These are phyloP conservation scores for Pythium aquatile DNA, from an alignment of 352 stramenopile genomes.

Conservation along the genomic window DNA sequence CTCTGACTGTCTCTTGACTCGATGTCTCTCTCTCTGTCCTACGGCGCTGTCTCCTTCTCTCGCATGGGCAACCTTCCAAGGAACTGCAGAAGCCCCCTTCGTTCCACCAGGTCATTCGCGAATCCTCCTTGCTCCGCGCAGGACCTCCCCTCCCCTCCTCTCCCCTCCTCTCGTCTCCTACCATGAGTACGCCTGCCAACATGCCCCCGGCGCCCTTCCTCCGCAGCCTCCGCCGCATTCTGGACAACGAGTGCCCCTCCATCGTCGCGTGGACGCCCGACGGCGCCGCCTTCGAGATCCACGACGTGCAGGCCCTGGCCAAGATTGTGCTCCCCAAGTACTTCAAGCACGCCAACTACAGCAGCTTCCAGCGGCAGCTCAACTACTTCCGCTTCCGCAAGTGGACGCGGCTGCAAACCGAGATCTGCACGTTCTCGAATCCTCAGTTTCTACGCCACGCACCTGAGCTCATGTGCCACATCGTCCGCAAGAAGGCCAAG, in stretches of 20 bases:
- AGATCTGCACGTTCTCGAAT: constrained; percentile 37
- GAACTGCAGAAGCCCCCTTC: neutral
- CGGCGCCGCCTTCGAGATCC: constrained; percentile 35
- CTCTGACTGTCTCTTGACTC: neutral
- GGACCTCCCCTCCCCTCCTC: neutral
- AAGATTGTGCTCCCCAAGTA: constrained; percentile 78
- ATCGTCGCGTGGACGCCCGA: constrained; percentile 40
- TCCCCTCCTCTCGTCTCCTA: too few relatives aligned
- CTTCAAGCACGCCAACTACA: constrained; percentile 84
- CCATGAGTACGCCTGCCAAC: too few relatives aligned
- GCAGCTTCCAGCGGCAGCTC: constrained; percentile 86
- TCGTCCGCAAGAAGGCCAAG: constrained; percentile 57
- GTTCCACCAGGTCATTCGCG: constrained; percentile 4
- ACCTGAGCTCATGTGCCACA: constrained; percentile 52
- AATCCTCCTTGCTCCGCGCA: constrained; percentile 8
- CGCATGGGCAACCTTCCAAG: neutral
- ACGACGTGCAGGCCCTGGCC: constrained; percentile 42
- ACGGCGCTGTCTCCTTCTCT: too few relatives aligned
- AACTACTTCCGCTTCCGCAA: constrained; percentile 76
- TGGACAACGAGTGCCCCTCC: constrained; percentile 42
- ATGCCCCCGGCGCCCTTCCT: constrained; percentile 51
- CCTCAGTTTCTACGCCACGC: constrained; percentile 59
- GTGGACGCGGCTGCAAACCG: constrained; percentile 34
- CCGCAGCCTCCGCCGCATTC: constrained; percentile 56
- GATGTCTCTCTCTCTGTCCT: too few relatives aligned